Evolutionary conservation across 1,139 yeast genomes (phyloP).

Genomic region (Meyerozyma smithsonii): DNA sequence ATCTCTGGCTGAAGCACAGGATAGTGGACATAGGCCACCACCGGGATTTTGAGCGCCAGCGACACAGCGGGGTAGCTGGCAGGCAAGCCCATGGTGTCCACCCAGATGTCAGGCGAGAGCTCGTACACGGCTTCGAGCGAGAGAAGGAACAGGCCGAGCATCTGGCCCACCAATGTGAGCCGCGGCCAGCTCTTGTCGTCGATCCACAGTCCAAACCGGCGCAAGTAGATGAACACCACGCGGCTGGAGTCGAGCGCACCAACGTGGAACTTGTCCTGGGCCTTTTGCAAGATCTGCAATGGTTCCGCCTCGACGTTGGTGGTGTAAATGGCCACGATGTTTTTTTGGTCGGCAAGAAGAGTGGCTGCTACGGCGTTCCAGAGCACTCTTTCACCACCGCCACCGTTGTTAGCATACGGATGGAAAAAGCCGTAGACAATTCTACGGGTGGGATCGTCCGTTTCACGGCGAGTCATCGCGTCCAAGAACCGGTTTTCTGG

Average conservation of each 20-base stretch:
- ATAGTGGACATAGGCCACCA: slow-evolving; percentile 85
- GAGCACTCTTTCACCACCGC: slow-evolving; percentile 95
- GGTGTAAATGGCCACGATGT: slow-evolving; percentile 74
- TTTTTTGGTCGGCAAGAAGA: slow-evolving; percentile 42
- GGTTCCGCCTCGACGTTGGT: slow-evolving; percentile 55
- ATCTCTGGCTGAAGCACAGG: slow-evolving; percentile 89
- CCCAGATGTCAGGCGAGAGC: slow-evolving; percentile 83
- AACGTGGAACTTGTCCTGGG: slow-evolving; percentile 61
- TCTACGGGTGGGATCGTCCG: slow-evolving; percentile 35
- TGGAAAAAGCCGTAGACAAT: slow-evolving; percentile 82
- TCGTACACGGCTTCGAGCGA: slow-evolving; percentile 66
- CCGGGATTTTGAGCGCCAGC: slow-evolving; percentile 58
- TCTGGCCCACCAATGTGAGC: slow-evolving; percentile 83
- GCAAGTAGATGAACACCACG: slow-evolving; percentile 66
- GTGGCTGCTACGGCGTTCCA: slow-evolving; percentile 91
- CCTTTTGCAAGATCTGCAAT: slow-evolving; percentile 54
- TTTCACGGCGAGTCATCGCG: slow-evolving; percentile 31
- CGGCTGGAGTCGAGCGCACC: slow-evolving; percentile 43
- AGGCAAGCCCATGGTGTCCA: slow-evolving; percentile 94
- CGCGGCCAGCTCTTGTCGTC: slow-evolving; percentile 73
- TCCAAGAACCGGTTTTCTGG: slow-evolving; percentile 20
- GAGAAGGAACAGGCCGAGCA: slow-evolving; percentile 68
- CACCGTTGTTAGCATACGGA: slow-evolving; percentile 94
- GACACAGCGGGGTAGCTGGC: slow-evolving; percentile 68
- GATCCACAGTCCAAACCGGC: slow-evolving; percentile 53